These are phyloP conservation scores for Colletotrichum nymphaeae DNA, from an alignment of 2,329 filamentous ascomycete genomes.

Conservation along the genomic window DNA sequence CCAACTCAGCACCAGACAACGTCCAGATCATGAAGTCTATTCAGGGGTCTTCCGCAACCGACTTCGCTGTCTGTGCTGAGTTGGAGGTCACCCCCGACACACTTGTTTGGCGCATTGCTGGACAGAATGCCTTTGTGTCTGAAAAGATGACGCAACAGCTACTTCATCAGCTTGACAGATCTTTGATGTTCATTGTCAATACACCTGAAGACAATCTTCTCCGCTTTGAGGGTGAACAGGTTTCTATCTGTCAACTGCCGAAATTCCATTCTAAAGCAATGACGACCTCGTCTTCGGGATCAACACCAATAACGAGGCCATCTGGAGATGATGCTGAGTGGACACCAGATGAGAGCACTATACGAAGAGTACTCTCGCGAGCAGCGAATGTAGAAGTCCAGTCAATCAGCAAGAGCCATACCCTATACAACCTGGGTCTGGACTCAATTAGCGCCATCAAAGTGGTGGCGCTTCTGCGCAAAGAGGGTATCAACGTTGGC, in stretches of 20 bases:
- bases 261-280: slow-evolving; percentile 45
- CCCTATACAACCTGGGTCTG: slow-evolving; percentile 85
- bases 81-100: slow-evolving; percentile 70
- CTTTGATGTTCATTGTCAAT: slow-evolving; percentile 67
- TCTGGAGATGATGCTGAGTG: slow-evolving; percentile 41
- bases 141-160: slow-evolving; percentile 59
- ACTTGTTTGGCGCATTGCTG: slow-evolving; percentile 79
- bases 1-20: slow-evolving; percentile 2
- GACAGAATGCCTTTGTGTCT: slow-evolving; percentile 67
- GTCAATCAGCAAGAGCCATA: slow-evolving; percentile 70
- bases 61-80: slow-evolving; percentile 86
- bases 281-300: background rate
- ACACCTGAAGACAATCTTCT: slow-evolving; percentile 63
- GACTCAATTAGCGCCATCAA: slow-evolving; percentile 96
- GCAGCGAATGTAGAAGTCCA: slow-evolving; percentile 70
- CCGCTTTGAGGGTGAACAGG: slow-evolving; percentile 58
- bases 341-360: slow-evolving; percentile 47
- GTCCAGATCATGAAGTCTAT: slow-evolving; percentile 69
- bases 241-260: slow-evolving; percentile 75
- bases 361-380: slow-evolving; percentile 61
- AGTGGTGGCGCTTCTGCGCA: slow-evolving; percentile 77
- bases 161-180: slow-evolving; percentile 67
- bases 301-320: background rate
- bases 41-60: slow-evolving; percentile 73
- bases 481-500: slow-evolving; percentile 68